Conservation (phyloP, 208 protist genomes). For the Trypanosoma scelopori region DNA sequence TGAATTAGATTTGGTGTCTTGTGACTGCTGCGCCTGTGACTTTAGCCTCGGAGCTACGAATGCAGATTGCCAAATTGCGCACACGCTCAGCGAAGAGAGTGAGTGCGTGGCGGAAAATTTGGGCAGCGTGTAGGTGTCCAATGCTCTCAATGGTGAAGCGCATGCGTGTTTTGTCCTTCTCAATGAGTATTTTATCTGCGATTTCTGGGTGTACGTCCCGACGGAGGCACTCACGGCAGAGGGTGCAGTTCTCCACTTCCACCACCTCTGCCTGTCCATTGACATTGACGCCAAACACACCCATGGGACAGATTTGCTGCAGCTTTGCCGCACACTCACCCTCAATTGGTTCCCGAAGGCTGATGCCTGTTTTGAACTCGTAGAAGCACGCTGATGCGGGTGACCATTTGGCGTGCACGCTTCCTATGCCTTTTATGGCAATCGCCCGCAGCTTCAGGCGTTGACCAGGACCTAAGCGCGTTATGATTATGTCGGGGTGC, state of each 20-base stretch:
- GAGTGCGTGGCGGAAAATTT: conserved; percentile 76
- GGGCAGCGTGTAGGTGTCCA: conserved; percentile 69
- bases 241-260: conserved; percentile 92
- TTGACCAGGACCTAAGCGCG: conserved; percentile 96
- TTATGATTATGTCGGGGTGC: conserved; percentile 97
- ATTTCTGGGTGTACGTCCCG: conserved; percentile 51
- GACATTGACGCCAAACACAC: conserved; percentile 95
- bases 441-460: conserved; percentile 91
- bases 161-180: conserved; percentile 86
- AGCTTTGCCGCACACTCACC: conserved; percentile 84
- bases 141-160: conserved; percentile 89
- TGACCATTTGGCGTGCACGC: conserved; percentile 98
- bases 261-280: conserved; percentile 59
- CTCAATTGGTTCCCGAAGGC: conserved; percentile 62
- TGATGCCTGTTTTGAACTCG: conserved; percentile 94
- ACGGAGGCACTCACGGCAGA: conserved; percentile 97
- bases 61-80: conserved; percentile 55
- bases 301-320: conserved; percentile 84
- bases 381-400: conserved; percentile 97
- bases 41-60: conserved; percentile 76
- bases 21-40: conserved; percentile 22
- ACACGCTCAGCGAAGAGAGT: conserved; percentile 76
- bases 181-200: conserved; percentile 55
- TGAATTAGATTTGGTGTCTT: neutral
- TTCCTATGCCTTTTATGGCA: conserved; percentile 96